A percentile compares a stretch with the other conserved stretches of the same genome.
Evolutionary conservation across 495 filamentous ascomycete species (phyloP).

Genomic region (Aspergillus mulundensis): DNA sequence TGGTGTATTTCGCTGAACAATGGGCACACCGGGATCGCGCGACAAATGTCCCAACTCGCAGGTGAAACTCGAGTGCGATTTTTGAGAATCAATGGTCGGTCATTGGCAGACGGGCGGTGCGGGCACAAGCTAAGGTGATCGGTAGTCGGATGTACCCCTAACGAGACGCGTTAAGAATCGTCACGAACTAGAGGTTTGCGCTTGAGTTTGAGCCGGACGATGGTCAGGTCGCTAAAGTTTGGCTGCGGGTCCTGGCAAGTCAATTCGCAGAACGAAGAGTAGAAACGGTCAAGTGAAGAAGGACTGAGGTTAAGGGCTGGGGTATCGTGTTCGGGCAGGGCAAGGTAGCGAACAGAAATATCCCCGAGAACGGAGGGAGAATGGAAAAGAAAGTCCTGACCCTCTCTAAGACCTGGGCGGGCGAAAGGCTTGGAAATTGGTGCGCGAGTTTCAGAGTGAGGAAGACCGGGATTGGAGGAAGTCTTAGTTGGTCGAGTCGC

Average conservation of each 20-base stretch:
- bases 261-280: constrained; percentile 1
- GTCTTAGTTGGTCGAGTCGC: constrained; percentile 7
- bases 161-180: constrained; percentile 13
- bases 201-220: not conserved
- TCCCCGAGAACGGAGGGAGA: constrained; percentile 9
- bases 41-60: not conserved
- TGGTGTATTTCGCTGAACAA: constrained; percentile 4
- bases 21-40: not conserved
- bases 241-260: not conserved
- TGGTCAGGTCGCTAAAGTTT: not conserved
- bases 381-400: not conserved
- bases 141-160: constrained; percentile 15
- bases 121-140: not conserved
- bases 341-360: constrained; percentile 6
- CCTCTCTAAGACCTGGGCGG: not conserved
- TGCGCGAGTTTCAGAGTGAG: constrained; percentile 12
- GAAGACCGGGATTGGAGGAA: not conserved
- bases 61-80: not conserved
- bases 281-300: constrained; percentile 9
- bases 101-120: not conserved
- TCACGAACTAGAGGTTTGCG: not conserved
- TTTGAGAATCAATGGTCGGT: not conserved
- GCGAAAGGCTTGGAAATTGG: constrained; percentile 10
- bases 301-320: not conserved
- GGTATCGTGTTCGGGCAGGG: constrained; percentile 6